These are phyloP conservation scores for Pichia sp. DNA, from an alignment of 1,139 yeast genomes.

Conservation along the genomic window DNA sequence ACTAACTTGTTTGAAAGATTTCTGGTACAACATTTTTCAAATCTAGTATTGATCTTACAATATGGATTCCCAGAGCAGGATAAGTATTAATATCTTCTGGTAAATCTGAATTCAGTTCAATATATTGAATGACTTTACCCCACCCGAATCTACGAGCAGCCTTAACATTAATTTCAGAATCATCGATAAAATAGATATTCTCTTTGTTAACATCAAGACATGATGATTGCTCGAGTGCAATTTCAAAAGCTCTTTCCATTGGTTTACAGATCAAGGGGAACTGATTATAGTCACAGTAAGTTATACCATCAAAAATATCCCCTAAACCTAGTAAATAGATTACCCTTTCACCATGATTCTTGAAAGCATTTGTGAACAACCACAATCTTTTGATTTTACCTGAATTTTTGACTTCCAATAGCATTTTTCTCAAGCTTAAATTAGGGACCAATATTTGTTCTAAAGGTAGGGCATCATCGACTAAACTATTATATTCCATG, in stretches of 20 bases:
- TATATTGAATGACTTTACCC: constrained; percentile 50
- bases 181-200: constrained; percentile 71
- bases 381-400: constrained; percentile 56
- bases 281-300: constrained; percentile 73
- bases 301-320: constrained; percentile 86
- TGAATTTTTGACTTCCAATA: constrained; percentile 37
- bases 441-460: constrained; percentile 66
- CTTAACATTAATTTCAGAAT: constrained; percentile 59
- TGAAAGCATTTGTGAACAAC: constrained; percentile 93
- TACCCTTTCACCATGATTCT: constrained; percentile 77
- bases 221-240: constrained; percentile 58
- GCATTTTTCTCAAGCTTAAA: constrained; percentile 42
- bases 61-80: constrained; percentile 36
- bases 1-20: constrained; percentile 36
- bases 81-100: constrained; percentile 29
- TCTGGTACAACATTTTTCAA: constrained; percentile 43
- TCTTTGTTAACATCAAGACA: constrained; percentile 33
- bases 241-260: constrained; percentile 50
- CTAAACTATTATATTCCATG: constrained; percentile 75
- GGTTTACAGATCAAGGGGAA: constrained; percentile 81
- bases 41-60: constrained; percentile 41
- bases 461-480: constrained; percentile 87
- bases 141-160: constrained; percentile 48
- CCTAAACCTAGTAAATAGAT: constrained; percentile 75
- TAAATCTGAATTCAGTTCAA: constrained; percentile 44